Base-by-base conservation (phyloP, 345 rosid genomes). In the Salix viminalis region DNA sequence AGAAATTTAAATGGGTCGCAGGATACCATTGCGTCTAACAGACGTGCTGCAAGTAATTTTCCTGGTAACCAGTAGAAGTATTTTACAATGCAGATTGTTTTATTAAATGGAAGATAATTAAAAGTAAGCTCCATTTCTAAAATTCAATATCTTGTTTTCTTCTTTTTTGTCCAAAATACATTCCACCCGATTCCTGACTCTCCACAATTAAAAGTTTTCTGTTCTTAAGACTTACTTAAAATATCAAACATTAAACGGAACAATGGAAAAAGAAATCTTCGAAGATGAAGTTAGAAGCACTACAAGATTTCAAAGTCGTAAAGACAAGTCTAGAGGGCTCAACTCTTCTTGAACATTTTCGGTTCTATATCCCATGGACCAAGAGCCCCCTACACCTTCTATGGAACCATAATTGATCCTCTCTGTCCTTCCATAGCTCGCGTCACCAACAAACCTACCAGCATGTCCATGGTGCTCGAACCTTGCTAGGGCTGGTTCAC, bases 241-340 rank as follows among this genome's bases (percentile, higher is more conserved):
- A 50, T 18, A 19, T 52, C 10, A 52, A 19, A 52, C 60, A 18
- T 18, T 52, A 76, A 81, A 46, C 18, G 4, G 52, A 46, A 46
- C 52, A 14, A 46, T 15, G 4, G 37, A 46, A 46, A 15, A 4
- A 58, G 28, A n/a, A 23, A 58, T n/a, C 28, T 9, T 58, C 62
- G 24, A 58, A 58, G 23, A 58, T 58, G 62, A 58, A 58, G 58
- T 52, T 19, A 52, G 18, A 46, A 52, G 62, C n/a, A 23, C 6
- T 23, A 58, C 14, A 58, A 58, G 62, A 58, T 23, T 50, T 87
- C 84, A 93, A 62, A 93, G 97, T 88, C 93, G 83, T 67, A 93
- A 85, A 36, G 97, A 93, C 79, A 93, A 85, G 86, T 93, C 97
- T 70, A 93, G 89, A 69, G 87, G 93, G 80, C 80, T 81, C 65